Conservation (phyloP, 805 yeast genomes). For the Candida ascalaphidarum region DNA sequence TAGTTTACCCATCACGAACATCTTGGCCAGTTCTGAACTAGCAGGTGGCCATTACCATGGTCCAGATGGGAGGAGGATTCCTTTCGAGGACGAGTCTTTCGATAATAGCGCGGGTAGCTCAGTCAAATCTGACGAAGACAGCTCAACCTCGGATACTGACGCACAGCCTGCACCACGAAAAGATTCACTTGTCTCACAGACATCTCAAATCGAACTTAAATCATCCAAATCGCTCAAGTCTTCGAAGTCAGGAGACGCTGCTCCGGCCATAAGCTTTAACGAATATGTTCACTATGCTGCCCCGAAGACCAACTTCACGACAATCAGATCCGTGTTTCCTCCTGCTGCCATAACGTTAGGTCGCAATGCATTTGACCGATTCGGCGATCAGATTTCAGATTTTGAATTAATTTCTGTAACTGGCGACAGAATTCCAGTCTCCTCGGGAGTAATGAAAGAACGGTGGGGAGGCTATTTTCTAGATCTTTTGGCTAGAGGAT, state of each 20-base stretch:
- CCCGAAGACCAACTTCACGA: slow-evolving; percentile 58
- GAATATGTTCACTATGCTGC: slow-evolving; percentile 72
- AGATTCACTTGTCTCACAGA: no score
- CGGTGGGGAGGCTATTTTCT: slow-evolving; percentile 76
- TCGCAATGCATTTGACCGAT: slow-evolving; percentile 62
- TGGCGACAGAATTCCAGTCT: slow-evolving; percentile 60
- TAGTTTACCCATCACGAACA: slow-evolving; percentile 48
- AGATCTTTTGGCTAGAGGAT: slow-evolving; percentile 51
- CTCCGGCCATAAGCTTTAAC: slow-evolving; percentile 38
- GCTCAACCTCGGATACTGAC: slow-evolving; percentile 2
- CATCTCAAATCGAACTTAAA: no score
- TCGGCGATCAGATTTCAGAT: slow-evolving; percentile 56
- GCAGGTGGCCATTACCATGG: slow-evolving; percentile 18
- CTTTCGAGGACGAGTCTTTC: background rate
- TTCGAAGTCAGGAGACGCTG: no score
- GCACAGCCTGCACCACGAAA: background rate
- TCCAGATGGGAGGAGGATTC: slow-evolving; percentile 10
- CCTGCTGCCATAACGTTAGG: slow-evolving; percentile 74
- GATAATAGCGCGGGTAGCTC: background rate
- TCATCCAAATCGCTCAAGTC: no score
- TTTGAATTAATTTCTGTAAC: slow-evolving; percentile 64
- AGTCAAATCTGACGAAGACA: no score
- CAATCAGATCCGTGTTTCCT: slow-evolving; percentile 63
- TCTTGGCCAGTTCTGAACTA: slow-evolving; percentile 34
- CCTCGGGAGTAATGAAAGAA: slow-evolving; percentile 51